Evolutionary conservation across 805 yeast species (phyloP), one percentile per base, ranked within the genome.

Genomic region (Danielozyma ontarioensis): DNA sequence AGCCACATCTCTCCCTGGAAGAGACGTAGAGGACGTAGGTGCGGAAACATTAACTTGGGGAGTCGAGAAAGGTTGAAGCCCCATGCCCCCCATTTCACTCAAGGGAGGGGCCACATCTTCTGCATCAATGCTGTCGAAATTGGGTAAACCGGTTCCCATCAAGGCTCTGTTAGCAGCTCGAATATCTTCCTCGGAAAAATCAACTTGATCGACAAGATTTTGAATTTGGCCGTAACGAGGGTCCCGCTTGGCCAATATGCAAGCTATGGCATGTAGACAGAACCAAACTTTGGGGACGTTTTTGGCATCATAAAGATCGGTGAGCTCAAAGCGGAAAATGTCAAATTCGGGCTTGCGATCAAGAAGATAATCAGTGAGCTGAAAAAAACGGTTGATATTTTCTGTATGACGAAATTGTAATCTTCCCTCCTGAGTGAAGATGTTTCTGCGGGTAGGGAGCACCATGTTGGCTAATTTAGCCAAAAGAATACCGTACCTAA

Each of bases 221-320:
- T 68, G 71, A 50, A 90, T 72, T 3, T 66, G 59, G 1, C 89
- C 85, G 15, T 80, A 79, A 13, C 62, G 59, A 4, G 55, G 34
- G 17, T 74, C 71, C 17, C 76, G 66, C 44, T 70, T 68, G 38
- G 80, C 71, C 35, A 93, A 67, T 53, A 86, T 76, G 45, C 76
- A 85, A 32, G 88, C 79, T 42, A 90, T 61, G 2, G 96, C 96
- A 62, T 90, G 96, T 24, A 93, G 59, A 46, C 97, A 89, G 58
- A 87, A 88, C 53, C 93, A 83, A 17, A 93, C 97, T 51, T 86
- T 89, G 12, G 97, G 97, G 14, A 89, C 74, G 51, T 90, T 84
- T 50, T 87, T 89, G 51, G 82, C 81, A 51, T 93, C 97, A 59
- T 88, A 93, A 24, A 93, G 68, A 57, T 93, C 98, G 3, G 95